phyloP scores from a whole-genome alignment of 2,329 filamentous ascomycete species.

The Ophiostoma australiae region DNA sequence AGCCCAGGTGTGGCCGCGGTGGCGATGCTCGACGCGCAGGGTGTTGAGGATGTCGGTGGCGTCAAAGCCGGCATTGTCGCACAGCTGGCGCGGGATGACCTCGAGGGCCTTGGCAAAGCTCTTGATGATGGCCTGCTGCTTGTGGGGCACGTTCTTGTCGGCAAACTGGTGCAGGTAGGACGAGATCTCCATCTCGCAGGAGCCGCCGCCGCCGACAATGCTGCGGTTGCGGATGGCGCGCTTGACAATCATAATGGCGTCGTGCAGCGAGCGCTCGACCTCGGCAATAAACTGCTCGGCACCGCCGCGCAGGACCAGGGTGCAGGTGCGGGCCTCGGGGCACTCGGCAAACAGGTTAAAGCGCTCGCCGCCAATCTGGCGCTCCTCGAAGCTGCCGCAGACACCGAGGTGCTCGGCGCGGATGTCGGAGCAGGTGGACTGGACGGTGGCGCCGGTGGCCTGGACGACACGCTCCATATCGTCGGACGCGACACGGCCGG shows the following conservation, averaged over 20 bases:
- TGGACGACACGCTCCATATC: conserved; percentile 96
- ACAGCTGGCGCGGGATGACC: conserved; percentile 92
- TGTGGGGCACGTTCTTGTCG: conserved; percentile 86
- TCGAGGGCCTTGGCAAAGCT: conserved; percentile 96
- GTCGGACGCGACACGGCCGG: conserved; percentile 82
- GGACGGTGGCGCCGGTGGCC: conserved; percentile 84
- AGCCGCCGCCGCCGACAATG: conserved; percentile 93
- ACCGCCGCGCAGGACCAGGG: conserved; percentile 86
- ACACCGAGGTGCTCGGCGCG: conserved; percentile 81
- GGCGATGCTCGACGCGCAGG: conserved; percentile 91
- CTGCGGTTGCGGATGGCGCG: conserved; percentile 90
- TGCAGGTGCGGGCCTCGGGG: conserved; percentile 93
- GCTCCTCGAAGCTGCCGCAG: conserved; percentile 87
- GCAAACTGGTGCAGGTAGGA: conserved; percentile 89
- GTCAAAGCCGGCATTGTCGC: conserved; percentile 97
- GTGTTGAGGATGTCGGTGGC: conserved; percentile 97
- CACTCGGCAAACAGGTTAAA: conserved; percentile 99
- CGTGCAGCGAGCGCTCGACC: conserved; percentile 94
- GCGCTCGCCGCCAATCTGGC: conserved; percentile 92
- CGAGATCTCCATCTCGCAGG: conserved; percentile 93
- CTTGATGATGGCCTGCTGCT: conserved; percentile 97
- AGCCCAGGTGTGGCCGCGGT: conserved; percentile 88
- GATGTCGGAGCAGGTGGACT: conserved; percentile 97
- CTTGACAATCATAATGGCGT: conserved; percentile 99
- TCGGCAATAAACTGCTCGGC: conserved; percentile 99